Evolutionary conservation across 371 early-diverging fungal genomes (phyloP).

Genomic region (Capillidium heterosporum): DNA sequence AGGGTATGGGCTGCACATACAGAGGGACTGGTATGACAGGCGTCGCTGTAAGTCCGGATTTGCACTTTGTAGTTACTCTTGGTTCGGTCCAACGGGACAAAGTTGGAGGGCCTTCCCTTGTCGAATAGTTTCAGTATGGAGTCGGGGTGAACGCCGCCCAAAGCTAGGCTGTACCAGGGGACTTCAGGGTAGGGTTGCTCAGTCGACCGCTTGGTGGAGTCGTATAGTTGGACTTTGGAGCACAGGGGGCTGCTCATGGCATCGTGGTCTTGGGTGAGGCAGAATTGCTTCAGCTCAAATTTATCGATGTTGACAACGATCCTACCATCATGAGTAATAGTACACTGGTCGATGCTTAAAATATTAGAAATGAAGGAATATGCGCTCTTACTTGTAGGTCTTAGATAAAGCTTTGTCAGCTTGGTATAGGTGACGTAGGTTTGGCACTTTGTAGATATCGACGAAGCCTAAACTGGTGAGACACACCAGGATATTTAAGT

Average conservation of each 20-base stretch:
- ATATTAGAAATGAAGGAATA: background rate
- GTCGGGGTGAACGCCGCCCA: background rate
- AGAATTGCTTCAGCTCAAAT: background rate
- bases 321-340: background rate
- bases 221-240: slow-evolving; percentile 1
- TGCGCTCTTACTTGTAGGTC: background rate
- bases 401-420: background rate
- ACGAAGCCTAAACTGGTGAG: background rate
- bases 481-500: background rate
- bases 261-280: background rate
- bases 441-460: background rate
- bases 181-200: background rate
- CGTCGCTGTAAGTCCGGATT: background rate
- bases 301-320: background rate
- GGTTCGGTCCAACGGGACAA: background rate
- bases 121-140: background rate
- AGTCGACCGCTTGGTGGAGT: background rate
- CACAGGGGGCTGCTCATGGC: background rate
- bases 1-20: background rate
- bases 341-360: background rate
- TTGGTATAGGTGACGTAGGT: background rate
- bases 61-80: background rate
- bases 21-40: background rate
- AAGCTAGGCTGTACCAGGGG: background rate
- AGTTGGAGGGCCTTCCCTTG: background rate